Evolutionary conservation across 2,329 filamentous ascomycete species (phyloP), one percentile per base, ranked within the genome.

Genomic region (Canariomyces notabilis): DNA sequence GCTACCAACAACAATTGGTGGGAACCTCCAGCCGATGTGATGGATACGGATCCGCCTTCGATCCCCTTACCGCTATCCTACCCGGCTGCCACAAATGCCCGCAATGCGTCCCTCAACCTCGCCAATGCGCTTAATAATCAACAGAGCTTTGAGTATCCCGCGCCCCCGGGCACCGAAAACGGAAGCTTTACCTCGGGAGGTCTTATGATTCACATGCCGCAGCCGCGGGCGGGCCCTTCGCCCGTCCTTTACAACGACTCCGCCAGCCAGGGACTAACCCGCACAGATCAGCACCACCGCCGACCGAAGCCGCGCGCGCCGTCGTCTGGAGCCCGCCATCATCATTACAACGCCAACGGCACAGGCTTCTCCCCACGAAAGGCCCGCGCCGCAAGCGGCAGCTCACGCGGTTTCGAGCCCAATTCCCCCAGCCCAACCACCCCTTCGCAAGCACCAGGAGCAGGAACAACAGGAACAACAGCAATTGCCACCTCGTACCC

Each of bases 191-290:
- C 47, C 36, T 44, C 42, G 32, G 37, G 53, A 15, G 72, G 72
- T 1, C 69, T 78, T 48, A 73, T 76, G 71, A 74, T 79, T 48
- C 72, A 77, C 54, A 75, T 76, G 73, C 74, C 73, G 15, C 73
- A 74, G 48, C 67, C 72, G 4, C 70, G 63, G 1, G 50, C 59
- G 5, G 61, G 65, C 0, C 61, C 64, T 21, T 62, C 69, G 5
- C 60, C 67, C 12, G 61, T 70, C 19, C 59, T 71, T 44, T 69
- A 53, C 46, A 46, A 38, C 11, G 44, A 48, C 26, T 43, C 15
- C 19, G 12, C 38, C 34, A 20, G 33, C 18, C 45, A 42, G 15
- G 39, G 42, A 33, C 35, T 36, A 4, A 37, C 39, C 26, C 33
- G 39, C 42, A 33, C 45, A n/a, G 34, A 41, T 36, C 19, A 46